Percentiles rank a stretch among this genome's conserved stretches.
These are phyloP conservation scores for Fusarium sp. DNA, from an alignment of 2,329 filamentous ascomycete species.

Conservation along the genomic window DNA sequence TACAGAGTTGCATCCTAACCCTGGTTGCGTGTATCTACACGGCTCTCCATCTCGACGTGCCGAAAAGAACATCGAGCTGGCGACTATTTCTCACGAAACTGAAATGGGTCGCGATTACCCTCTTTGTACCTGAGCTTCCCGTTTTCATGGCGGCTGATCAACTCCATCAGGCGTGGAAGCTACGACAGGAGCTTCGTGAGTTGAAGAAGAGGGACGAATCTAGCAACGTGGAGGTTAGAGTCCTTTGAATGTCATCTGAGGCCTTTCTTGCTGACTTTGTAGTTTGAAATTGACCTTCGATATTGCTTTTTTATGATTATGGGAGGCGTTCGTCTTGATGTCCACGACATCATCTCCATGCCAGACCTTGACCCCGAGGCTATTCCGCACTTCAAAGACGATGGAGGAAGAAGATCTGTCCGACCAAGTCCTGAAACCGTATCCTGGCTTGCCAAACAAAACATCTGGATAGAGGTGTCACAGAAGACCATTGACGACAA, in stretches of 20 bases:
- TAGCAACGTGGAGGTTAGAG: not conserved
- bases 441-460: conserved; percentile 12
- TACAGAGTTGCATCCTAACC: conserved; percentile 50
- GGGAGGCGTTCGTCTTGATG: conserved; percentile 42
- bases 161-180: conserved; percentile 18
- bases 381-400: not conserved
- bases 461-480: conserved; percentile 10
- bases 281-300: conserved; percentile 22
- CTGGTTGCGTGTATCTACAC: conserved; percentile 51
- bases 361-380: conserved; percentile 5
- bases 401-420: conserved; percentile 4
- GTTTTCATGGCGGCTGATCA: conserved; percentile 40
- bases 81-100: conserved; percentile 30
- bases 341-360: conserved; percentile 16
- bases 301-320: conserved; percentile 48
- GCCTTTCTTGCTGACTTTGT: not conserved
- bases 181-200: not conserved
- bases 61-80: conserved; percentile 17
- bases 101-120: conserved; percentile 45
- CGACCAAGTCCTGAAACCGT: conserved; percentile 6
- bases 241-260: not conserved
- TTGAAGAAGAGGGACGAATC: not conserved
- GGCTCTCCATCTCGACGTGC: conserved; percentile 54
- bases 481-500: conserved; percentile 47
- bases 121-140: conserved; percentile 49